Evolutionary conservation across 257 asterid species (phyloP), one percentile per base, ranked within the genome.

Genomic region (Solanum rostratum): DNA sequence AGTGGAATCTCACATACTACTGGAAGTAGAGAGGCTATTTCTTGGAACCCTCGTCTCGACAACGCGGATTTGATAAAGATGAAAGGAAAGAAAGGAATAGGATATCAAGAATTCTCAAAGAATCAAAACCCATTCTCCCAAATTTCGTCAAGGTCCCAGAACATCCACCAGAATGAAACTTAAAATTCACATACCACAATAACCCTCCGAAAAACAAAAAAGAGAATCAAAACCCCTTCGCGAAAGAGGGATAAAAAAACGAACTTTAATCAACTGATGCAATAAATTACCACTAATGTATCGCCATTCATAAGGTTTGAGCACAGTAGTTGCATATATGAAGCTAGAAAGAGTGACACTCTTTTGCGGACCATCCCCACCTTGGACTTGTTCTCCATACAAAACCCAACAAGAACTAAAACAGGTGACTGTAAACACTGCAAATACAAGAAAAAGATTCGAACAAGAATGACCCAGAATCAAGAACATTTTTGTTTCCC

Each of bases 231-330:
- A 59, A 76, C 78, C 85, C 84, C 55, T 68, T 10, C 20, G 16
- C n/a, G 27, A 13, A 85, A 81, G 0, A 59, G 46, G 45, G 39
- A 1, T 1, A 30, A 66, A 70, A 52, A 50, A 33, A 57, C 2
- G 39, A 59, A 62, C 59, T 62, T 37, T 33, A 22, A 79, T 84
- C 33, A 41, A 86, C 33, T 24, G 39, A 80, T 83, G 78, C 29
- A 20, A 70, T 15, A 45, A 66, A 20, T 41, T 85, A 94, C 99
- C 99, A 91, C 90, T 91, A 43, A 95, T 88, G 88, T 95, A 97
- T 43, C 94, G 93, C 99, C 99, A 97, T 6, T 93, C 96, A 70
- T 89, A 97, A 71, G 99, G 97, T 66, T 74, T 90, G 85, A 97
- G 94, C 85, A 49, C 84, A 82, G 95, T 92, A 68, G 55, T 88